Percentiles rank a stretch among this genome's conserved stretches.
These are phyloP conservation scores for Didymella lethalis DNA, from an alignment of 2,329 filamentous ascomycete genomes.

Conservation along the genomic window DNA sequence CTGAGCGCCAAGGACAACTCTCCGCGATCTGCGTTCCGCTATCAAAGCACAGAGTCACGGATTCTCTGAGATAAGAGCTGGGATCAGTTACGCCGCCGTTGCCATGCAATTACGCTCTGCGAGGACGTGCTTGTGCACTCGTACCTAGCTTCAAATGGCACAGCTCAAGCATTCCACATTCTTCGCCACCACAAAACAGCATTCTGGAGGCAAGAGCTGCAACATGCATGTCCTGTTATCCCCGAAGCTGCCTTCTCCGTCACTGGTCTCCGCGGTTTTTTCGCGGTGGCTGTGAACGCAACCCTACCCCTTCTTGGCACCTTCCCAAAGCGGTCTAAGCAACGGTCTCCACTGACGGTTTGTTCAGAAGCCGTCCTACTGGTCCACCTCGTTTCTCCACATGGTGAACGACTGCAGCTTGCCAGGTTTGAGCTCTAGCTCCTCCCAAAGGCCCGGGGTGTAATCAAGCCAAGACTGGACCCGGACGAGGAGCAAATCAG, in stretches of 20 bases:
- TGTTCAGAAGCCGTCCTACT: constrained; percentile 12
- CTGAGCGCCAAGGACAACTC: constrained; percentile 6
- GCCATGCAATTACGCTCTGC: constrained; percentile 3
- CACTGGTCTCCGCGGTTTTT: constrained; percentile 13
- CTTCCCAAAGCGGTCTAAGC: constrained; percentile 25
- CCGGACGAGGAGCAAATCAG: constrained; percentile 25
- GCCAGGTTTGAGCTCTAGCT: constrained; percentile 20
- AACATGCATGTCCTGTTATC: neutral
- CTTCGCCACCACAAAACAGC: constrained; percentile 7
- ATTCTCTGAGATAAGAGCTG: constrained; percentile 17
- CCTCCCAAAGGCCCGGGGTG: constrained; percentile 21
- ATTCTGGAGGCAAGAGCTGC: neutral
- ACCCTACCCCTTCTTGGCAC: constrained; percentile 29
- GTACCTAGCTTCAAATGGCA: neutral
- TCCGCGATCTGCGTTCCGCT: constrained; percentile 17
- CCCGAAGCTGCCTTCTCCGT: constrained; percentile 15
- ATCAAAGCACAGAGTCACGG: constrained; percentile 11
- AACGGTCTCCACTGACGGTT: constrained; percentile 7
- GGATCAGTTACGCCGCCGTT: neutral
- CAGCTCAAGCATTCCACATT: neutral
- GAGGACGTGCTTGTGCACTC: neutral
- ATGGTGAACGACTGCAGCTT: constrained; percentile 18
- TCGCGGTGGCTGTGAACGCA: constrained; percentile 13
- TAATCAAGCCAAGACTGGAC: constrained; percentile 29
- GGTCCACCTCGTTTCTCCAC: constrained; percentile 14